phyloP scores from a whole-genome alignment of 441 rosid genomes.

The Euphorbia schlechtendalii region DNA sequence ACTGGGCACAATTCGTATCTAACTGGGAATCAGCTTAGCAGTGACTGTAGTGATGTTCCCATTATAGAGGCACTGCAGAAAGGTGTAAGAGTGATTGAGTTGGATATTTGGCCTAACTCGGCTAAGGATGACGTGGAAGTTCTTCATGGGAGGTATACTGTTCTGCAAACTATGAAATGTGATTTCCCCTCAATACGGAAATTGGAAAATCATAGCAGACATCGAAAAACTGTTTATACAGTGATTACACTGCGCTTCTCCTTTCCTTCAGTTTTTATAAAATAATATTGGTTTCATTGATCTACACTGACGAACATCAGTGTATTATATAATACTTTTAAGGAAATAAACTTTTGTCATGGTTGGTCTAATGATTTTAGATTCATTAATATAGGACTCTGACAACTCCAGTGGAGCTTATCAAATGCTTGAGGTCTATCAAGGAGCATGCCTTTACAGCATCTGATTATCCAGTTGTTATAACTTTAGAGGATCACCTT shows the following conservation, averaged over 20 bases:
- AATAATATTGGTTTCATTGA: not conserved
- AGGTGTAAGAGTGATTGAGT: slow-evolving; percentile 86
- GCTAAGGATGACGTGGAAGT: slow-evolving; percentile 56
- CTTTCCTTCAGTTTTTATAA: too few relatives aligned
- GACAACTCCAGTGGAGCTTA: slow-evolving; percentile 77
- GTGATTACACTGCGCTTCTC: not conserved
- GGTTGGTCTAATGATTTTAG: not conserved
- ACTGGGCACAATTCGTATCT: slow-evolving; percentile 93
- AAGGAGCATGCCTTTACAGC: slow-evolving; percentile 63
- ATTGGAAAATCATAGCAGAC: not conserved
- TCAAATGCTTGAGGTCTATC: slow-evolving; percentile 66
- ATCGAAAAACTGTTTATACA: not conserved
- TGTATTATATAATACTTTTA: not conserved
- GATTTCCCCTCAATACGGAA: slow-evolving; percentile 1
- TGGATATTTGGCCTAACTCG: slow-evolving; percentile 93
- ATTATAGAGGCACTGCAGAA: slow-evolving; percentile 58
- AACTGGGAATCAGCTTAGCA: slow-evolving; percentile 85
- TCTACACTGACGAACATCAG: not conserved
- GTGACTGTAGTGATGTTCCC: slow-evolving; percentile 85
- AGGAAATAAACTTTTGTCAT: not conserved
- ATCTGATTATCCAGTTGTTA: slow-evolving; percentile 77
- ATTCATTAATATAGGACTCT: slow-evolving; percentile 48
- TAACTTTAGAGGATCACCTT: slow-evolving; percentile 95
- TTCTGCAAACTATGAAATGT: slow-evolving; percentile 5
- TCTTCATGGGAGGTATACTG: slow-evolving; percentile 77